Conservation (phyloP, 164 flowering plant species). For the Protea cynaroides region DNA sequence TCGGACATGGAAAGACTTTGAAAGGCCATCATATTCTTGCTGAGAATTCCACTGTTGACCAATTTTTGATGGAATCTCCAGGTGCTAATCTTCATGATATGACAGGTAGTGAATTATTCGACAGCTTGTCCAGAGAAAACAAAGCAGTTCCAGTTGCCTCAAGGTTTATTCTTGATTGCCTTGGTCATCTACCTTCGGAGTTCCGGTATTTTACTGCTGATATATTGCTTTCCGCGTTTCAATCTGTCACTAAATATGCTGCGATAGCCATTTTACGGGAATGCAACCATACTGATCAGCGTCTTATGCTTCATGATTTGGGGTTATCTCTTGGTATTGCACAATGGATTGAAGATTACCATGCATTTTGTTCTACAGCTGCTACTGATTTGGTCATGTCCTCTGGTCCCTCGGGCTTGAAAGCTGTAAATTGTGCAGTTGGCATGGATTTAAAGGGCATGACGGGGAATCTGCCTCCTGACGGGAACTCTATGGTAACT, state of each 20-base stretch:
- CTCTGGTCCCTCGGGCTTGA: slow-evolving; percentile 12
- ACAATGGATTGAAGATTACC: slow-evolving; percentile 82
- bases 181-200: slow-evolving; percentile 68
- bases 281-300: slow-evolving; percentile 50
- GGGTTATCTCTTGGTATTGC: slow-evolving; percentile 73
- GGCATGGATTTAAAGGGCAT: not conserved
- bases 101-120: slow-evolving; percentile 6
- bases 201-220: slow-evolving; percentile 70
- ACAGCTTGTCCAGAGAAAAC: slow-evolving; percentile 3
- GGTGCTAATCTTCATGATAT: slow-evolving; percentile 3
- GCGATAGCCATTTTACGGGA: slow-evolving; percentile 50
- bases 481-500: slow-evolving; percentile 8
- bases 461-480: slow-evolving; percentile 12
- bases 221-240: slow-evolving; percentile 63
- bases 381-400: slow-evolving; percentile 14
- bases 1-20: slow-evolving; percentile 14
- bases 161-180: slow-evolving; percentile 72
- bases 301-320: slow-evolving; percentile 83
- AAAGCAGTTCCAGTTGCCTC: slow-evolving; percentile 30
- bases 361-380: slow-evolving; percentile 29
- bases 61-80: not conserved
- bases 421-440: slow-evolving; percentile 16
- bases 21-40: slow-evolving; percentile 5
- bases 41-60: slow-evolving; percentile 8
- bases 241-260: slow-evolving; percentile 46